Percentiles rank a stretch among this genome's conserved stretches.
Conservation (phyloP, 495 filamentous ascomycete species). For the Poronia punctata region DNA sequence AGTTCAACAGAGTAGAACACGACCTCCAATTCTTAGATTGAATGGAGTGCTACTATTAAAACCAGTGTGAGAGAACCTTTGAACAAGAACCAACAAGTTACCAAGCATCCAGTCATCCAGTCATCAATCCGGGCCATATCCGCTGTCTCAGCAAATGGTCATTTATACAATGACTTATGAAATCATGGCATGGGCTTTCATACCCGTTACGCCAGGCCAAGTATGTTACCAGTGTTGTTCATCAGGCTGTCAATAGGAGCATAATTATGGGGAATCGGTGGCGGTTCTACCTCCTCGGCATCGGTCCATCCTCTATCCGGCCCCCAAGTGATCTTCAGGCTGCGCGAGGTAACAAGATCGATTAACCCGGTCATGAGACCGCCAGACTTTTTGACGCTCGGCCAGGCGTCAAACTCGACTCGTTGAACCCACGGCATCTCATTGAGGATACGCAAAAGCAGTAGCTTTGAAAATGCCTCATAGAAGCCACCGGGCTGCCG, state of each 20-base stretch:
- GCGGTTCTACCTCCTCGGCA: constrained; percentile 27
- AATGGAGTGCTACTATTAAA: neutral
- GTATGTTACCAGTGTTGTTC: constrained; percentile 14
- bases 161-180: no score
- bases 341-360: constrained; percentile 41
- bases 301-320: constrained; percentile 61
- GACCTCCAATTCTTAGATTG: neutral
- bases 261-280: constrained; percentile 16
- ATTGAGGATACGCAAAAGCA: constrained; percentile 54
- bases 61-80: neutral
- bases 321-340: constrained; percentile 60
- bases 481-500: constrained; percentile 64
- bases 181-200: no score
- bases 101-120: constrained; percentile 1
- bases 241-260: constrained; percentile 17
- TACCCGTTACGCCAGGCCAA: constrained; percentile 7
- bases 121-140: neutral
- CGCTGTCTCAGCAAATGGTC: no score
- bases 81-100: neutral
- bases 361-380: constrained; percentile 64
- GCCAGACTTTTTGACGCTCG: constrained; percentile 60
- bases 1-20: no score
- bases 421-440: constrained; percentile 52
- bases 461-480: constrained; percentile 56
- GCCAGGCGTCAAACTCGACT: constrained; percentile 71